These are phyloP conservation scores for Magnolia officinalis DNA, from an alignment of 164 flowering plant genomes.

Conservation along the genomic window DNA sequence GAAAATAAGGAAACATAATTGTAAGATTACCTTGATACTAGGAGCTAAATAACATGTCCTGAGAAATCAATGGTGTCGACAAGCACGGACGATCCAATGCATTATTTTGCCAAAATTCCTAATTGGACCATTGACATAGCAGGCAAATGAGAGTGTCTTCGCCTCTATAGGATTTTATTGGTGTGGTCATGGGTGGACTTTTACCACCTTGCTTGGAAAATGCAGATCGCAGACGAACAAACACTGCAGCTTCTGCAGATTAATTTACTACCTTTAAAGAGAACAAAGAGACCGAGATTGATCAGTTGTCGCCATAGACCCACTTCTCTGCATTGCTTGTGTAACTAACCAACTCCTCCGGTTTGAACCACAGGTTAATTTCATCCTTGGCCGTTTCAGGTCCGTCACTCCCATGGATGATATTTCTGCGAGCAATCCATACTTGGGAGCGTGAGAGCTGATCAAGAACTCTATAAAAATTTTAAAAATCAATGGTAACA, in stretches of 20 bases:
- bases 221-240: neutral
- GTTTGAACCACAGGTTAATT: slow-evolving; percentile 83
- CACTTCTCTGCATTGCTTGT: slow-evolving; percentile 85
- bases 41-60: no score
- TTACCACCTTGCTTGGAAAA: neutral
- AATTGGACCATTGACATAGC: neutral
- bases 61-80: neutral
- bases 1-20: no score
- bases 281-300: neutral
- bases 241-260: neutral
- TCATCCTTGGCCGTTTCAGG: slow-evolving; percentile 95
- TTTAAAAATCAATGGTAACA: neutral
- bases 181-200: neutral
- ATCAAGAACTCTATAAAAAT: neutral
- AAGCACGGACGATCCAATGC: neutral
- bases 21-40: no score
- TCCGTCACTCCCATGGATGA: slow-evolving; percentile 97
- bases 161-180: neutral
- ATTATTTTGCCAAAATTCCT: neutral
- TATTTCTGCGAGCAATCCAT: slow-evolving; percentile 48
- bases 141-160: neutral
- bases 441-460: neutral
- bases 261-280: neutral
- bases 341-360: slow-evolving; percentile 75
- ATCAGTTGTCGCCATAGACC: slow-evolving; percentile 73